Evolutionary conservation across 768 basidiomycete genomes (phyloP).

Genomic region (Austroboletus eburneus): DNA sequence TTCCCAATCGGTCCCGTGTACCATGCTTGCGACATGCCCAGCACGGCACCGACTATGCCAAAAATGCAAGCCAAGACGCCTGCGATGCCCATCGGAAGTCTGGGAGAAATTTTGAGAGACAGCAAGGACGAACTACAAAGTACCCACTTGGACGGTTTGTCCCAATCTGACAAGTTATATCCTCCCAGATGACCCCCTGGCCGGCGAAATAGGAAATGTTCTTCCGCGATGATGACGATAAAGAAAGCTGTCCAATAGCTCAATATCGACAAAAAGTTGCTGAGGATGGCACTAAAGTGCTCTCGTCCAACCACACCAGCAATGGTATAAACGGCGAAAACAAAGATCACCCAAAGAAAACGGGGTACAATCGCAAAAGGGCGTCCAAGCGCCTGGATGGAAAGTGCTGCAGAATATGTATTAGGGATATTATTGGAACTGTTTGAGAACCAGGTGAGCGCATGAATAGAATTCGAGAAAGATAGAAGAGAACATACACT

Average conservation of each 20-base stretch:
- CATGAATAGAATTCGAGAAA: background rate
- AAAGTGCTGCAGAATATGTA: conserved; percentile 45
- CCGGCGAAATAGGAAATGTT: conserved; percentile 45
- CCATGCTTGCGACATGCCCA: conserved; percentile 53
- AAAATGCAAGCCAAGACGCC: conserved; percentile 44
- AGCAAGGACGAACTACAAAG: background rate
- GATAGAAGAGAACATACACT: conserved; percentile 27
- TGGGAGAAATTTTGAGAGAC: conserved; percentile 3
- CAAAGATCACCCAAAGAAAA: conserved; percentile 42
- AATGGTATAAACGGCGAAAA: conserved; percentile 37
- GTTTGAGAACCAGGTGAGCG: background rate
- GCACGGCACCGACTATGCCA: conserved; percentile 45
- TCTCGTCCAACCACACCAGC: conserved; percentile 41
- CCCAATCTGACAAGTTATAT: conserved; percentile 50
- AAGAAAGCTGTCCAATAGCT: conserved; percentile 48
- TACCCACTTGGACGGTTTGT: conserved; percentile 35
- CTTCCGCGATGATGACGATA: conserved; percentile 41
- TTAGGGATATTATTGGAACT: conserved; percentile 39
- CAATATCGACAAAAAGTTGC: conserved; percentile 40
- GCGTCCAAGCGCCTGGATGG: conserved; percentile 42
- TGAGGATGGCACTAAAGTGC: conserved; percentile 41
- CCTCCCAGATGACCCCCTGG: conserved; percentile 40
- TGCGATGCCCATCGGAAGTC: conserved; percentile 46
- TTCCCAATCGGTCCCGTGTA: conserved; percentile 48
- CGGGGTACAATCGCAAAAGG: conserved; percentile 42